These are phyloP conservation scores for Aspergillus sp. DNA, from an alignment of 2,329 filamentous ascomycete genomes.

Conservation along the genomic window DNA sequence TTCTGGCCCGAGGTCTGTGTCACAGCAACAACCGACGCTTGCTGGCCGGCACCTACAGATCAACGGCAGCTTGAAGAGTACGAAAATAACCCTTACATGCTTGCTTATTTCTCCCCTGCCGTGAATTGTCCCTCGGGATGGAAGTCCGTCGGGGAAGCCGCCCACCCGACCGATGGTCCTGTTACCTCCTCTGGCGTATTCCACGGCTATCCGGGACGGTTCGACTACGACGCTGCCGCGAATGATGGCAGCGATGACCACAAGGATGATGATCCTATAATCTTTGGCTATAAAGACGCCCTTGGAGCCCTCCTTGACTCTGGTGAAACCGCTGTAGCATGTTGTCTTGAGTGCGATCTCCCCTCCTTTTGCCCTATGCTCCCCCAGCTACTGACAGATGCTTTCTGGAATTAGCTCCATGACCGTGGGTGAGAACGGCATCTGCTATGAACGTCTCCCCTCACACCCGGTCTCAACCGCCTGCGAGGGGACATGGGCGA, in stretches of 20 bases:
- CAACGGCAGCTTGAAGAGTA: not conserved
- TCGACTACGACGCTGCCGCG: too few relatives aligned
- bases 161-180: not conserved
- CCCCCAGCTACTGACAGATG: not conserved
- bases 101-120: conserved; percentile 6
- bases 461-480: conserved; percentile 1
- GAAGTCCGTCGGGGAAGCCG: conserved; percentile 2
- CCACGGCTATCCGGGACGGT: not conserved
- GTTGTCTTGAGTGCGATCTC: conserved; percentile 8
- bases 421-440: conserved; percentile 2
- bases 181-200: conserved; percentile 1
- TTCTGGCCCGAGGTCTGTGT: not conserved
- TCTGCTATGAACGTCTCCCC: conserved; percentile 5
- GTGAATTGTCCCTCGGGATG: conserved; percentile 5
- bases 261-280: not conserved
- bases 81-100: not conserved
- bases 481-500: not conserved
- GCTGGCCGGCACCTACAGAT: conserved; percentile 3
- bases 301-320: conserved; percentile 3
- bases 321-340: conserved; percentile 7
- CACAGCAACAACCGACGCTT: not conserved
- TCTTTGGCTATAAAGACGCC: not conserved
- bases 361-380: not conserved
- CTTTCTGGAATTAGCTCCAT: conserved; percentile 1
- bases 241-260: not conserved